Conservation (phyloP, 2,329 filamentous ascomycete species). For the Dendrostoma leiphaemia region DNA sequence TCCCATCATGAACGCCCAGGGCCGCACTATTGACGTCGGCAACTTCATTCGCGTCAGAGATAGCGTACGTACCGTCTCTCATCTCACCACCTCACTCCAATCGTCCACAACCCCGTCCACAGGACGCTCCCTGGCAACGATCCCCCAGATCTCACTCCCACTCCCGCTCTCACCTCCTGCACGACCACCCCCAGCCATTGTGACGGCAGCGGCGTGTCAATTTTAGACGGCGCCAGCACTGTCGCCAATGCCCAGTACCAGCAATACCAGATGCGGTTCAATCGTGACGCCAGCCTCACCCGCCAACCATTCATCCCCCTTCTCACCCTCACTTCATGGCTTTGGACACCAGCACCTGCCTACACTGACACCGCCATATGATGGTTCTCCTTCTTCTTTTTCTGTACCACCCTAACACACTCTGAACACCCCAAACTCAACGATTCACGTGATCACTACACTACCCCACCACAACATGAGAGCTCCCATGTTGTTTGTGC, state of each 20-base stretch:
- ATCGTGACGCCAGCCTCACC: too few relatives aligned
- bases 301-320: too few relatives aligned
- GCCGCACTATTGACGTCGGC: slow-evolving; percentile 61
- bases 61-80: slow-evolving; percentile 59
- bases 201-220: too few relatives aligned
- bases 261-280: too few relatives aligned
- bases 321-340: background rate
- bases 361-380: background rate
- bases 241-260: too few relatives aligned
- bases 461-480: background rate
- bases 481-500: background rate
- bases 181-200: too few relatives aligned
- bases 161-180: too few relatives aligned
- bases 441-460: slow-evolving; percentile 2
- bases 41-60: slow-evolving; percentile 80
- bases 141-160: too few relatives aligned
- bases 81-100: slow-evolving; percentile 10
- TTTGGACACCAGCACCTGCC: background rate
- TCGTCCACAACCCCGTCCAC: too few relatives aligned
- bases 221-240: too few relatives aligned
- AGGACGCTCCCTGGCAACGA: too few relatives aligned
- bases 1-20: slow-evolving; percentile 11
- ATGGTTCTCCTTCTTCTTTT: background rate
- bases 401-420: background rate
- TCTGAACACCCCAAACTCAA: background rate